Conservation (phyloP, 768 basidiomycete species). For the Boletus subcaerulescens region DNA sequence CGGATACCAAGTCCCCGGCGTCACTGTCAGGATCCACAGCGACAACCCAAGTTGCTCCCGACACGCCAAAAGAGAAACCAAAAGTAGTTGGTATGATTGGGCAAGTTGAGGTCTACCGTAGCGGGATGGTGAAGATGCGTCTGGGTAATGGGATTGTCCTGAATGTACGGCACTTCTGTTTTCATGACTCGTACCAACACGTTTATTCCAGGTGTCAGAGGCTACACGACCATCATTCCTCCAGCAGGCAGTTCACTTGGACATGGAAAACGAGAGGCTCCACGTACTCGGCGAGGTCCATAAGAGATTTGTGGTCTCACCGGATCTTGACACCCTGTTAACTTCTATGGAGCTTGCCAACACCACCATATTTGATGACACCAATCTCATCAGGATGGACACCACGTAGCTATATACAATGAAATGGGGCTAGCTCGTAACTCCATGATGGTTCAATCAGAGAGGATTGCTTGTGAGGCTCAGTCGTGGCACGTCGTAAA, state of each 20-base stretch:
- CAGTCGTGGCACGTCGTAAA: neutral
- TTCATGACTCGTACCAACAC: neutral
- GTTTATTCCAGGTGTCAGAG: slow-evolving; percentile 58
- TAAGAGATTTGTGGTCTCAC: slow-evolving; percentile 80
- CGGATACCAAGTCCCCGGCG: slow-evolving; percentile 53
- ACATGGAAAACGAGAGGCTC: slow-evolving; percentile 55
- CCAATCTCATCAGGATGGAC: slow-evolving; percentile 57
- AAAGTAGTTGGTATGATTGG: slow-evolving; percentile 78
- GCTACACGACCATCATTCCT: slow-evolving; percentile 86
- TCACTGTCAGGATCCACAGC: slow-evolving; percentile 25
- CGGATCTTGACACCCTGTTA: slow-evolving; percentile 76
- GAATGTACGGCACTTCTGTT: slow-evolving; percentile 49
- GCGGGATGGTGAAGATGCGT: slow-evolving; percentile 84
- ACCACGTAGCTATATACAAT: neutral
- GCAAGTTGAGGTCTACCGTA: slow-evolving; percentile 79
- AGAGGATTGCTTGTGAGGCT: neutral
- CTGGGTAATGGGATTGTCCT: slow-evolving; percentile 77
- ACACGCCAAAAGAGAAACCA: slow-evolving; percentile 29
- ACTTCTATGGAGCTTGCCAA: slow-evolving; percentile 59
- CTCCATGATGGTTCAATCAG: too few species aligned
- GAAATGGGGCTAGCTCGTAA: neutral
- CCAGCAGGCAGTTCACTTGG: slow-evolving; percentile 79
- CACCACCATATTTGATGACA: slow-evolving; percentile 38
- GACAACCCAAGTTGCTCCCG: slow-evolving; percentile 17
- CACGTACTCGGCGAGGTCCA: slow-evolving; percentile 83